Evolutionary conservation across 108 stramenopile species (phyloP), one percentile per base, ranked within the genome.

Genomic region (Schizochytrium sp.): DNA sequence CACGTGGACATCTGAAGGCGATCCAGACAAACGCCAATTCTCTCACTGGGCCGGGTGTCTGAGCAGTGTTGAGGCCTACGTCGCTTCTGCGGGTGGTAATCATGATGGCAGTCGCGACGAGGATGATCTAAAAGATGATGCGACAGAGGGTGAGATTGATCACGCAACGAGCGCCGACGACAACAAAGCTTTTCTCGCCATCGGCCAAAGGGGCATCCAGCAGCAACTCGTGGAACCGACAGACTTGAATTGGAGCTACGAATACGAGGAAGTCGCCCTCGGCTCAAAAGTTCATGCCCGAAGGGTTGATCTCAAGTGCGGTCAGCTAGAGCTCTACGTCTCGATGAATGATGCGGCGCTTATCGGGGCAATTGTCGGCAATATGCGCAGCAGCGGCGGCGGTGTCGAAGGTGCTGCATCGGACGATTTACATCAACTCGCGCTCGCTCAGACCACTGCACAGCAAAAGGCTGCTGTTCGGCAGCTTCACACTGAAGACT

Each of bases 211-310:
- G 23, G 51, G 51, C 1, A 53, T 83, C 2, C 6, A 45, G 45
- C 76, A 83, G 51, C 76, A 83, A 45, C 76, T 83, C 51, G 16
- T 83, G 6, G 76, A 83, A 53, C 76, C 76, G 0, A 83, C 76
- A 6, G 76, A 83, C 48, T 23, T 83, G 4, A 53, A 53, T 12
- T 83, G 45, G 48, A 53, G 48, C 28, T 53, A 83, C 51, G 76
- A 83, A 23, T 83, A 83, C 3, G 76, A 83, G 23, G 76, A 83
- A 45, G 76, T 83, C 1, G 51, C 48, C 2, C 51, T 53, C 19
- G 16, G 23, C 6, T 83, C 76, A 6, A 83, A 83, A 34, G 76
- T 83, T 12, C 76, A 83, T 45, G n/a, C 76, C 45, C 45, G 76
- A 12, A 47, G 76, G 48, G 76, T 83, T 14, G 25, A 83, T 18